Evolutionary conservation across 352 stramenopile species (phyloP).

Genomic region (Ophiocytium majus): DNA sequence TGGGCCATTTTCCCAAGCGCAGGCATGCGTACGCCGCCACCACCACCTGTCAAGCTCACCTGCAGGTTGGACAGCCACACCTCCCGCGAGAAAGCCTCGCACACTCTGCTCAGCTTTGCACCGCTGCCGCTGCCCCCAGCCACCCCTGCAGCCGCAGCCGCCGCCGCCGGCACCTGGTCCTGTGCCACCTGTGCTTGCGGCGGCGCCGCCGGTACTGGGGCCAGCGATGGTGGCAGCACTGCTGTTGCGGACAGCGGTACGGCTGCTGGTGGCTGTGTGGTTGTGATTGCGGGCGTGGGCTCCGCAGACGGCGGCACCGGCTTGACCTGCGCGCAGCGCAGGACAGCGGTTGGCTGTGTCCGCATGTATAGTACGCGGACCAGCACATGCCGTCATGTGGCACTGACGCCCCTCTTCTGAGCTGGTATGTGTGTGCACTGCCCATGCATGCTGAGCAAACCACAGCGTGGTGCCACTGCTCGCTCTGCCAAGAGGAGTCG

Average conservation of each 20-base stretch:
- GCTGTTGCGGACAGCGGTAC: conserved; percentile 24
- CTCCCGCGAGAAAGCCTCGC: conserved; percentile 71
- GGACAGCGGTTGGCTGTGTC: too few relatives aligned
- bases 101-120: conserved; percentile 22
- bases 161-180: neutral
- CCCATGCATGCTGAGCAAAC: neutral
- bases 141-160: neutral
- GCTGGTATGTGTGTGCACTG: neutral
- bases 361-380: too few relatives aligned
- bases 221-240: neutral
- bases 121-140: conserved; percentile 18
- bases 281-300: neutral
- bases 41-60: conserved; percentile 79
- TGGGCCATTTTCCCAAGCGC: conserved; percentile 68
- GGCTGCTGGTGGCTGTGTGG: neutral
- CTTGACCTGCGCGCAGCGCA: neutral
- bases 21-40: neutral
- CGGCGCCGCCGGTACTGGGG: neutral
- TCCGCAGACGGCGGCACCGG: neutral
- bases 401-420: neutral
- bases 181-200: neutral
- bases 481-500: conserved; percentile 14
- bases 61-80: conserved; percentile 82
- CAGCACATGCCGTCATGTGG: too few relatives aligned
- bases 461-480: conserved; percentile 1